Evolutionary conservation across 2,329 filamentous ascomycete genomes (phyloP).

Genomic region (Gliomastix tumulicola): DNA sequence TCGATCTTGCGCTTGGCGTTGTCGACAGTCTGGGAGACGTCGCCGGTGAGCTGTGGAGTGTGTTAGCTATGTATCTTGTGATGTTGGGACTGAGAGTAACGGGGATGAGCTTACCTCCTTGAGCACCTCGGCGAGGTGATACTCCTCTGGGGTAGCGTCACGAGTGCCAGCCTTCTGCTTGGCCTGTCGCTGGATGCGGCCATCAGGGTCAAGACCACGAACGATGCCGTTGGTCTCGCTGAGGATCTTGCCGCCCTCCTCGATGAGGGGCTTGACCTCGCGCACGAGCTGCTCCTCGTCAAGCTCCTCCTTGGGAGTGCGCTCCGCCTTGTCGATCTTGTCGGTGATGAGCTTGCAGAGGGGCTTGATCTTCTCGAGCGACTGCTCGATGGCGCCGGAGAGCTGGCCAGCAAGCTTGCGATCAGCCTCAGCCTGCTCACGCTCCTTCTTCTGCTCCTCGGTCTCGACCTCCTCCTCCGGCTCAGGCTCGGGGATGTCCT

Average conservation of each 20-base stretch:
- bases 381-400: conserved; percentile 63
- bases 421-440: conserved; percentile 56
- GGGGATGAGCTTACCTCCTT: conserved; percentile 56
- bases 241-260: conserved; percentile 75
- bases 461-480: conserved; percentile 47
- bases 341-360: conserved; percentile 83
- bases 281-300: conserved; percentile 86
- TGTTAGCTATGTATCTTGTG: conserved; percentile 4
- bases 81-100: too few species aligned
- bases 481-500: conserved; percentile 44
- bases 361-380: conserved; percentile 76
- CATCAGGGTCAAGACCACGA: conserved; percentile 82
- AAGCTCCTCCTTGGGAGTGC: conserved; percentile 75
- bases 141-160: conserved; percentile 64
- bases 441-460: conserved; percentile 46
- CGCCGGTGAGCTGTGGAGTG: conserved; percentile 57
- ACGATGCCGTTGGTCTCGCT: conserved; percentile 83
- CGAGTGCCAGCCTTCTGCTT: conserved; percentile 73
- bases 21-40: conserved; percentile 77
- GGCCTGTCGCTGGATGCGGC: conserved; percentile 75
- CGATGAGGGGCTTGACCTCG: conserved; percentile 80
- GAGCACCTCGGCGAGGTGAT: conserved; percentile 74
- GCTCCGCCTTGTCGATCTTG: conserved; percentile 74
- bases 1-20: conserved; percentile 82
- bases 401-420: conserved; percentile 74